Evolutionary conservation across 2,329 filamentous ascomycete species (phyloP).

Genomic region (Daldinia eschscholtzii): DNA sequence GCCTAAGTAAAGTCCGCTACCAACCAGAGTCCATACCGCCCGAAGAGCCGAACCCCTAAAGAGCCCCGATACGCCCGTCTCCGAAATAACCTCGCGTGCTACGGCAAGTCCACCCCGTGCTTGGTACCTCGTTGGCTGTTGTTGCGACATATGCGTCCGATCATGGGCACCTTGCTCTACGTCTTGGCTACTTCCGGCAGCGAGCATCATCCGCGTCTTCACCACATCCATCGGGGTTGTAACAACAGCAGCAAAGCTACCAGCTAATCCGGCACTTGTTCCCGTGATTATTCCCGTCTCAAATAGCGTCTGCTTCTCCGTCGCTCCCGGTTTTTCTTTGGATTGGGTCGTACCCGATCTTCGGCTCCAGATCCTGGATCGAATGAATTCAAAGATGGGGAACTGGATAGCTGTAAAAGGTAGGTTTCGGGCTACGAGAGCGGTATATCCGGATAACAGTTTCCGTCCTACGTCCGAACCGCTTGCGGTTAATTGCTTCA

Average conservation of each 20-base stretch:
- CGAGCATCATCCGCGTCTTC: conserved; percentile 90
- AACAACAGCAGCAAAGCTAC: conserved; percentile 79
- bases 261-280: conserved; percentile 78
- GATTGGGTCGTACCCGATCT: conserved; percentile 17
- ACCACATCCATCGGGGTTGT: conserved; percentile 92
- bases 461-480: conserved; percentile 69
- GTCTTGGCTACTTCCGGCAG: conserved; percentile 60
- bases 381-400: conserved; percentile 82
- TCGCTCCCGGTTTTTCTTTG: conserved; percentile 50
- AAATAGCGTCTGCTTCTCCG: conserved; percentile 57
- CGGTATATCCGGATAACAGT: conserved; percentile 79
- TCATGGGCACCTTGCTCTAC: conserved; percentile 49
- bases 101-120: conserved; percentile 66
- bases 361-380: conserved; percentile 70
- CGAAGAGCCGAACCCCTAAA: conserved; percentile 82
- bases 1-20: conserved; percentile 86
- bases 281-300: conserved; percentile 81
- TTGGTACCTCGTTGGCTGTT: conserved; percentile 47
- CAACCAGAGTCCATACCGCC: conserved; percentile 83
- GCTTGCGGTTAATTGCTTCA: conserved; percentile 60
- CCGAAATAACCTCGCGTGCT: conserved; percentile 72
- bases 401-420: conserved; percentile 92
- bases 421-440: conserved; percentile 83
- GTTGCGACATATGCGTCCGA: conserved; percentile 28
- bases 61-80: conserved; percentile 78